Percentiles rank a stretch among this genome's conserved stretches.
Conservation (phyloP, 345 rosid species). For the Eucalyptus brandiana region DNA sequence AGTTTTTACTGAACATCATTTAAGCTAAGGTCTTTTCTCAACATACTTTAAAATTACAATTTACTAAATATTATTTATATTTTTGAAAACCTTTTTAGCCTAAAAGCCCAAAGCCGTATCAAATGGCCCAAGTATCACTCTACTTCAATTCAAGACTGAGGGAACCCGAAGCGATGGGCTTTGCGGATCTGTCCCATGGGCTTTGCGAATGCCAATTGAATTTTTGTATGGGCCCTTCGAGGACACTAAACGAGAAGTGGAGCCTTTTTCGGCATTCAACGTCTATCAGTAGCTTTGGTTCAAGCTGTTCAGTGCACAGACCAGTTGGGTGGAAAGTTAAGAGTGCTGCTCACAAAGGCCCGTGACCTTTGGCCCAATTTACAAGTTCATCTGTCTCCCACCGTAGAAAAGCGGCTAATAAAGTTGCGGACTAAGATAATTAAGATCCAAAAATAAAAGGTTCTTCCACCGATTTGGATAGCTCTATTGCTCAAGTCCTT, state of each 20-base stretch:
- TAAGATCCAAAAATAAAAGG: not conserved
- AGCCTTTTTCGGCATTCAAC: not conserved
- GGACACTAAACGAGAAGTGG: not conserved
- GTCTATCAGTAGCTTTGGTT: not conserved
- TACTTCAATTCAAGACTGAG: not conserved
- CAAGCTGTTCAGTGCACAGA: not conserved
- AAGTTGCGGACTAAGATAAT: not conserved
- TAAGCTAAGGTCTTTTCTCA: too few species aligned
- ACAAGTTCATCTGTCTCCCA: not conserved
- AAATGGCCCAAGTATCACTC: not conserved
- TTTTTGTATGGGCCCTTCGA: not conserved
- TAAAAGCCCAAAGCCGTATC: accelerated
- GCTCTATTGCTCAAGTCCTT: not conserved
- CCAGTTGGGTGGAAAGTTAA: not conserved
- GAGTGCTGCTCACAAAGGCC: not conserved
- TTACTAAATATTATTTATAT: too few species aligned
- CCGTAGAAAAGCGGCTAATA: not conserved
- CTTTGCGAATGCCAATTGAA: not conserved
- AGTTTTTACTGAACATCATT: too few species aligned
- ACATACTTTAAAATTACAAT: too few species aligned
- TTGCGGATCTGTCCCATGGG: not conserved
- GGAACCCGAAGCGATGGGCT: not conserved
- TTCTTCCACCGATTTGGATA: not conserved
- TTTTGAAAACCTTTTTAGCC: accelerated
- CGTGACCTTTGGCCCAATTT: not conserved